Conservation (phyloP, 257 asterid genomes). For the Gentiana dahurica region DNA sequence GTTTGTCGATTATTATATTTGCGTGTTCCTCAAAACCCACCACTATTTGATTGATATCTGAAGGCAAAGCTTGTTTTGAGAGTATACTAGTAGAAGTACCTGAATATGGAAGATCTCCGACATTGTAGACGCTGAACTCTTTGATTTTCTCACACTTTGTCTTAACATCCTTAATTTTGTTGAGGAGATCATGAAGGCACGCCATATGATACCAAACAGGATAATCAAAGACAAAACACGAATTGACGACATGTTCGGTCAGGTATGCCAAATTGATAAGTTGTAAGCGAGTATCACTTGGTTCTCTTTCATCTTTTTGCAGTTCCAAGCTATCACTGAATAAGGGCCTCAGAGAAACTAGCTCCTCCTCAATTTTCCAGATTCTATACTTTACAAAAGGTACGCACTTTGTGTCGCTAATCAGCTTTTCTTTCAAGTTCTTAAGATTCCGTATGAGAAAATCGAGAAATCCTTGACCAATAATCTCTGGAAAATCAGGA, state of each 20-base stretch:
- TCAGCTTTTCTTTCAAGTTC: not conserved
- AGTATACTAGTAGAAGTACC: not conserved
- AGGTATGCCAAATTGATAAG: constrained; percentile 3
- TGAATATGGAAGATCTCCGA: no score
- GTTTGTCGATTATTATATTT: not conserved
- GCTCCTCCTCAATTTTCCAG: not conserved
- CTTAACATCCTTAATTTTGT: not conserved
- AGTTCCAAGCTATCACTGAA: not conserved
- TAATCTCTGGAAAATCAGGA: not conserved
- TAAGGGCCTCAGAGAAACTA: not conserved
- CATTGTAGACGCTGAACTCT: no score
- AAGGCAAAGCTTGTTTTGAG: not conserved
- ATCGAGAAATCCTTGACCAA: constrained; percentile 3
- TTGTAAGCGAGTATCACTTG: not conserved
- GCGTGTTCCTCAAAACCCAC: constrained; percentile 1
- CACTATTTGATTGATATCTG: not conserved
- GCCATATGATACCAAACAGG: constrained; percentile 1
- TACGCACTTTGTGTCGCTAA: not conserved
- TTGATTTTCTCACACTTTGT: not conserved
- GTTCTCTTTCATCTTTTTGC: not conserved
- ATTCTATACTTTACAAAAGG: not conserved
- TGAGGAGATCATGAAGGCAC: not conserved
- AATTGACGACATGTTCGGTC: constrained; percentile 4
- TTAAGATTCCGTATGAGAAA: not conserved
- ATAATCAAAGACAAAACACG: not conserved